These are phyloP conservation scores for Barnettozyma hawaiiensis DNA, from an alignment of 1,139 yeast genomes.

Conservation along the genomic window DNA sequence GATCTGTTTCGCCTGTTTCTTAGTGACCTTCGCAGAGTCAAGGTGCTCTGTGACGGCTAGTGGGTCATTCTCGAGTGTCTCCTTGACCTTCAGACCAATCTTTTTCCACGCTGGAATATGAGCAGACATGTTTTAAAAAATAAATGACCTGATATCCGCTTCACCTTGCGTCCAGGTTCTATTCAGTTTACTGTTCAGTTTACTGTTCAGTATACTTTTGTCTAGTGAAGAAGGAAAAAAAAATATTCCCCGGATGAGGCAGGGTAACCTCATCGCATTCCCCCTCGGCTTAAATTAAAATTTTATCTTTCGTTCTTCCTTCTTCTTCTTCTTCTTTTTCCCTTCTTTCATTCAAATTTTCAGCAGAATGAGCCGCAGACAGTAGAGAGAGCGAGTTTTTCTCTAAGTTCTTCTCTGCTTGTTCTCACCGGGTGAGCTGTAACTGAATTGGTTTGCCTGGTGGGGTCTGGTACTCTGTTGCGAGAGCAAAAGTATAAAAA, in stretches of 20 bases:
- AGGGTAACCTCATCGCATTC: constrained; percentile 13
- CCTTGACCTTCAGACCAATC: constrained; percentile 50
- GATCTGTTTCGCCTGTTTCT: constrained; percentile 42
- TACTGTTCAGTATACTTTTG: too few relatives aligned
- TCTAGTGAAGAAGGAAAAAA: not conserved
- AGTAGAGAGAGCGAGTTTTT: constrained; percentile 1
- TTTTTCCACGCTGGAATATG: constrained; percentile 82
- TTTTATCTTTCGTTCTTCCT: too few relatives aligned
- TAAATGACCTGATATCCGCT: too few relatives aligned
- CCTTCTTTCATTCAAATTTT: constrained; percentile 16
- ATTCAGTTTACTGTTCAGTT: too few relatives aligned
- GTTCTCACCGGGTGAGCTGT: constrained; percentile 1
- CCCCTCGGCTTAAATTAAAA: too few relatives aligned
- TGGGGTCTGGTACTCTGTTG: constrained; percentile 12
- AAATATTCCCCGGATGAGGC: not conserved
- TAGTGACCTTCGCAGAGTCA: constrained; percentile 43
- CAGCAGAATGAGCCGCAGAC: constrained; percentile 13
- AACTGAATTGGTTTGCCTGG: not conserved
- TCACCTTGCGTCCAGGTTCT: too few relatives aligned
- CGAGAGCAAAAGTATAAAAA: constrained; percentile 21
- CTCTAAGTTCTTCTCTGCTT: constrained; percentile 1
- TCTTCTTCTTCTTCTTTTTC: not conserved
- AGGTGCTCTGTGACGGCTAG: constrained; percentile 36
- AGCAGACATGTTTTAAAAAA: not conserved
- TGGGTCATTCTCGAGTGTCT: constrained; percentile 29